These are phyloP conservation scores for Viola pubescens DNA, from an alignment of 441 rosid species.

Conservation along the genomic window DNA sequence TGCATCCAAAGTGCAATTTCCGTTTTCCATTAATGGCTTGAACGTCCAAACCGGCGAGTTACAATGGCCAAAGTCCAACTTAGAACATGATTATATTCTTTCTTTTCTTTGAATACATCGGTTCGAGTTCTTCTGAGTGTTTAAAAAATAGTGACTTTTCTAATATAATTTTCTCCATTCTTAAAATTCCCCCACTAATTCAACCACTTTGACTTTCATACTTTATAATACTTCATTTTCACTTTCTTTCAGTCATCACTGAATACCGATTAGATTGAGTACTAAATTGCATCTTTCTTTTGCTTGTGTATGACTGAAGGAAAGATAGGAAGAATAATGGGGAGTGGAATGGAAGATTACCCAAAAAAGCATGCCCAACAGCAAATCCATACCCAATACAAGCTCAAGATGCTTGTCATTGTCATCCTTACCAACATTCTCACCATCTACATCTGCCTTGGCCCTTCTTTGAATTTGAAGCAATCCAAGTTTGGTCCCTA, in stretches of 20 bases:
- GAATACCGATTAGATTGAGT: neutral
- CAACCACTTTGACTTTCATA: too few relatives aligned
- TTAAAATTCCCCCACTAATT: too few relatives aligned
- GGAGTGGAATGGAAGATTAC: constrained; percentile 17
- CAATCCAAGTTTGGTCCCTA: neutral
- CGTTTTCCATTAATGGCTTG: neutral
- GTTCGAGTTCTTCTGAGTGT: neutral
- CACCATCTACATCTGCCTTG: constrained; percentile 29
- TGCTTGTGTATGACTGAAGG: neutral
- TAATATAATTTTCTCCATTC: too few relatives aligned
- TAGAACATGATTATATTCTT: neutral
- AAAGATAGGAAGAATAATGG: constrained; percentile 18
- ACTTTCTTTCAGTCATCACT: too few relatives aligned
- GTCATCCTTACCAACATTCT: constrained; percentile 37
- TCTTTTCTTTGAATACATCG: neutral
- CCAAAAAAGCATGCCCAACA: constrained; percentile 23
- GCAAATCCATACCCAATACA: constrained; percentile 18
- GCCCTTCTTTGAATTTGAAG: constrained; percentile 19
- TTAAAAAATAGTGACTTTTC: too few relatives aligned
- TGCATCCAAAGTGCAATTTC: neutral
- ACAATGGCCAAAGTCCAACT: constrained; percentile 6
- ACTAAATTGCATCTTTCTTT: neutral
- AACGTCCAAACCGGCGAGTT: constrained; percentile 7
- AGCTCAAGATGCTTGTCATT: constrained; percentile 31
- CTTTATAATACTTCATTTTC: too few relatives aligned